These are phyloP conservation scores for Parachaetomium inaequale DNA, from an alignment of 495 filamentous ascomycete species.

Conservation along the genomic window DNA sequence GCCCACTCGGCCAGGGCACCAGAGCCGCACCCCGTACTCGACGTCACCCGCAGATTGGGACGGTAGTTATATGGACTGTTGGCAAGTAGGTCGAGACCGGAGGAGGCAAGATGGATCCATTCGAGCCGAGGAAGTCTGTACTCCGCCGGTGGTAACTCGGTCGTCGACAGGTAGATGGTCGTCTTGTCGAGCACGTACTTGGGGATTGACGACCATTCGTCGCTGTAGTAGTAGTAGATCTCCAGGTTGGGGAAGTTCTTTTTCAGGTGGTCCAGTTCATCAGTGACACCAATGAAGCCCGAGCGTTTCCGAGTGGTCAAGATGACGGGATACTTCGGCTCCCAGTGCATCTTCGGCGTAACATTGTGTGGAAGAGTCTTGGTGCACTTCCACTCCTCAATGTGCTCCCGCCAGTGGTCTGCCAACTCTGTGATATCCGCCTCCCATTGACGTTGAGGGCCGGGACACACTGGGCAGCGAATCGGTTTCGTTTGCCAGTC, in stretches of 20 bases:
- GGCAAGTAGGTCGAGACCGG: neutral
- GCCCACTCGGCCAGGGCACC: neutral
- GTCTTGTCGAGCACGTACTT: slow-evolving; percentile 5
- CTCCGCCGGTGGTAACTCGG: neutral
- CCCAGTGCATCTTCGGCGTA: neutral
- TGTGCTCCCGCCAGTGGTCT: neutral
- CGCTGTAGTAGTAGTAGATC: neutral
- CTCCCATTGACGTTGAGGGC: slow-evolving; percentile 1
- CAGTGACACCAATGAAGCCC: neutral
- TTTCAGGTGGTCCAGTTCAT: neutral
- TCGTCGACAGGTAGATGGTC: slow-evolving; percentile 4
- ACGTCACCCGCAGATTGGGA: neutral
- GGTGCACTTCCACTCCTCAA: slow-evolving; percentile 6
- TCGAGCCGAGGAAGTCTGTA: neutral
- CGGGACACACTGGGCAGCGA: slow-evolving; percentile 6
- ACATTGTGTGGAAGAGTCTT: neutral
- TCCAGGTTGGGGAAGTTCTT: neutral
- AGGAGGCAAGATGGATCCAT: slow-evolving; percentile 5
- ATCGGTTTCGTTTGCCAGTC: slow-evolving; percentile 6
- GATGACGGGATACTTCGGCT: slow-evolving; percentile 1
- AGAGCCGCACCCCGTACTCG: neutral
- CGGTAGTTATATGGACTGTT: neutral
- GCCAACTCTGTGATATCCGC: neutral
- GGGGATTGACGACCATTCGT: neutral
- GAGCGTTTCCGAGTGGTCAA: neutral